Conservation (phyloP, 345 rosid species). For the Raphanus sativus region DNA sequence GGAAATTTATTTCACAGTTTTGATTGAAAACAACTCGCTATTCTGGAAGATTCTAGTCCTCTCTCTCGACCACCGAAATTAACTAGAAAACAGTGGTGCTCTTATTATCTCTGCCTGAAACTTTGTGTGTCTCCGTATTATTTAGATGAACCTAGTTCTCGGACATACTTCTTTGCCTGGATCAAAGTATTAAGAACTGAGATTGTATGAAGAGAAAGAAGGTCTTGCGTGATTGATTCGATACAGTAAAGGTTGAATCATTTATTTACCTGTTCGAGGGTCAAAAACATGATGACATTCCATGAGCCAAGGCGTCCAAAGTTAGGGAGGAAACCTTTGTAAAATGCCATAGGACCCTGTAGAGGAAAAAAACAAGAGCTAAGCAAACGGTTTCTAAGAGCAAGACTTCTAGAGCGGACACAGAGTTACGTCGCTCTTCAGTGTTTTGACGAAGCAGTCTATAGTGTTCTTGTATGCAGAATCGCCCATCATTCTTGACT, state of each 20-base stretch:
- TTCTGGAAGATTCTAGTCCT: constrained; percentile 1
- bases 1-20: constrained; percentile 31
- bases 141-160: constrained; percentile 34
- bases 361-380: background rate
- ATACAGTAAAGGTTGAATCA: background rate
- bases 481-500: constrained; percentile 99
- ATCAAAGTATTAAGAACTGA: background rate
- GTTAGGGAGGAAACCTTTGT: constrained; percentile 93
- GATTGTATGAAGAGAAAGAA: background rate
- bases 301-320: constrained; percentile 96
- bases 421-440: constrained; percentile 70
- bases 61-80: constrained; percentile 16
- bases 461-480: constrained; percentile 84
- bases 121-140: constrained; percentile 8
- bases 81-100: constrained; percentile 19
- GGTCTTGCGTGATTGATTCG: background rate
- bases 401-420: constrained; percentile 10
- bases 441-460: constrained; percentile 88
- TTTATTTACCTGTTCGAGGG: constrained; percentile 81
- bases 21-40: background rate
- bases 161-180: constrained; percentile 40
- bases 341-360: constrained; percentile 90
- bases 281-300: constrained; percentile 95
- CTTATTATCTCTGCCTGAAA: constrained; percentile 27
- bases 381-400: background rate